Percentiles rank a stretch among this genome's conserved stretches.
Evolutionary conservation across 768 basidiomycete species (phyloP).

Genomic region (Russula compacta): DNA sequence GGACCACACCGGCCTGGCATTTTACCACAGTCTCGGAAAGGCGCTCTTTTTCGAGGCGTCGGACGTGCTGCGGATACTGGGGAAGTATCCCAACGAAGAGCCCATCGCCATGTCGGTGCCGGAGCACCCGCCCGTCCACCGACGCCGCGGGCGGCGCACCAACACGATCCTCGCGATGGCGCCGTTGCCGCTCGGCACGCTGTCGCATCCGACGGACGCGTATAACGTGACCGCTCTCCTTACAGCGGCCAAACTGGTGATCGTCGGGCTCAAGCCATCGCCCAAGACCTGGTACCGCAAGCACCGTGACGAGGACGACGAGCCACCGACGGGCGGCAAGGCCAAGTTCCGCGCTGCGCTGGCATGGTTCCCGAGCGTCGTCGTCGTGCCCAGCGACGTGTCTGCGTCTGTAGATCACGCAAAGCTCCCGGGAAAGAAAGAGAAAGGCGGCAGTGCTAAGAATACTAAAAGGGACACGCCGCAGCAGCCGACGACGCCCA

Average conservation of each 20-base stretch:
- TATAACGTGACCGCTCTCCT: conserved; percentile 79
- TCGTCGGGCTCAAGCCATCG: conserved; percentile 86
- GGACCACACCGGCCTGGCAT: conserved; percentile 85
- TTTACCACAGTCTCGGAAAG: conserved; percentile 91
- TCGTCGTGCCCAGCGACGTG: conserved; percentile 25
- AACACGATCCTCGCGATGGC: conserved; percentile 68
- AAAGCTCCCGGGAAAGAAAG: conserved; percentile 15
- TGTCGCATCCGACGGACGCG: conserved; percentile 63
- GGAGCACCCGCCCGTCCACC: conserved; percentile 29
- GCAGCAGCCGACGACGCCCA: conserved; percentile 38
- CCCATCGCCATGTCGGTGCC: conserved; percentile 3
- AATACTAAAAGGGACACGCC: neutral
- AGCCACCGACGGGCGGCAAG: conserved; percentile 31
- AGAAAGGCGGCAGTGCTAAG: conserved; percentile 25
- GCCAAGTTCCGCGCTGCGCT: conserved; percentile 52
- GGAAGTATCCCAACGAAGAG: conserved; percentile 68
- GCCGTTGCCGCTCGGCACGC: conserved; percentile 72
- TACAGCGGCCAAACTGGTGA: conserved; percentile 83
- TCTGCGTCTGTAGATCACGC: conserved; percentile 12
- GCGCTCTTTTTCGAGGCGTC: conserved; percentile 92
- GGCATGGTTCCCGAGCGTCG: conserved; percentile 70
- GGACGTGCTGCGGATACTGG: conserved; percentile 88
- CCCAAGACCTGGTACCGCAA: conserved; percentile 89
- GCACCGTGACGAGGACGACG: conserved; percentile 44
- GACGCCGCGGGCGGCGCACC: conserved; percentile 40